Base-by-base conservation (phyloP, 805 yeast genomes). In the Candida peoriensis region DNA sequence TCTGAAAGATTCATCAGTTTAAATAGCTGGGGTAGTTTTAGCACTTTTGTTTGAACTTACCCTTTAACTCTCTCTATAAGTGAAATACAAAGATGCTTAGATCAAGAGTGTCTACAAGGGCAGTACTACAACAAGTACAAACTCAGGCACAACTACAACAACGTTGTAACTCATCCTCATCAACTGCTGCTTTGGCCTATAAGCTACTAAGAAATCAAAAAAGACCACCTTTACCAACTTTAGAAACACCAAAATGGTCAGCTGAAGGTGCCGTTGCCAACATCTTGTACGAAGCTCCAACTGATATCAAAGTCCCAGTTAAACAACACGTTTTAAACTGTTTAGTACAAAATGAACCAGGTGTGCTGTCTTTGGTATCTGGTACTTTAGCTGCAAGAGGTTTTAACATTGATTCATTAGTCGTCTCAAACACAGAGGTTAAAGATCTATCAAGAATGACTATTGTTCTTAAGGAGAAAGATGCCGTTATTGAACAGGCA, bases 351-450 rank as follows among this genome's bases (percentile, higher is more conserved):
- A 90, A 93, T 62, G 98, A 93, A 65, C 97, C 98, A 7, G 98
- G 98, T 72, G 98, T 93, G 30, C 69, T 93, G 52, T 81, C 95
- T 23, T 76, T 90, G 36, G 85, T 93, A 28, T 83, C 97, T 6
- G 96, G 97, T 36, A 88, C 95, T 35, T 72, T 93, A 48, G 98
- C 98, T 24, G 97, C 97, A 25, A 76, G 98, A 61, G 98, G 98
- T 13, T 93, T 93, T 77, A 93, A 93, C 68, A 93, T 93, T 55
- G 98, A 93, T 61, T 90, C 97, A 9, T 72, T 93, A 45, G 96
- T 93, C 39, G 98, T 93, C 30, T 90, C 96, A 60, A 85, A 81
- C 67, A 93, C 98, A 25, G 97, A 90, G 60, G 97, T 93, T 40
- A 78, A 81, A 61, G 97, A 93, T 57, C 72, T 93, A 48, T 85